Evolutionary conservation across 2,329 filamentous ascomycete species (phyloP), one percentile per base, ranked within the genome.

Genomic region (Ceratocystis alfenasii): DNA sequence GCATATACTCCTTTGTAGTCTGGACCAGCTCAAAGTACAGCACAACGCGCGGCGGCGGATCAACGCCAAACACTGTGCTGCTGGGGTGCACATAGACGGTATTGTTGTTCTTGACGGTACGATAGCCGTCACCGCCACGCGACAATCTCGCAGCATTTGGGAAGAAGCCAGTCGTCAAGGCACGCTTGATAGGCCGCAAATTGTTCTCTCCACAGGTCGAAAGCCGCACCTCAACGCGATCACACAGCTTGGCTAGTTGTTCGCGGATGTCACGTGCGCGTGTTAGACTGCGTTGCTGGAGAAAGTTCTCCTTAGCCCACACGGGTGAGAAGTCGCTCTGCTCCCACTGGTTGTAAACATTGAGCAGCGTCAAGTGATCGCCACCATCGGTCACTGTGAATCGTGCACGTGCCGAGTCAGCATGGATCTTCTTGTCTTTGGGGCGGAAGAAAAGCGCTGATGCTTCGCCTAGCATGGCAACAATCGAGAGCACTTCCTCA

Each of bases 351-450:
- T 94, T 93, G 86, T 87, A 99, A 71, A 99, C 87, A 72, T 96
- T 96, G 61, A 97, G 83, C 1, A 95, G 82, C 0, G 90, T 91
- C 4, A 94, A 74, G 71, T 96, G 89, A 73, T 99, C 94, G 53
- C 94, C 94, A 45, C 92, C 92, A 68, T 95, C 91, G 71, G 90
- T 90, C 73, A 93, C 80, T 0, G 90, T 95, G 76, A 97, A 97
- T 1, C 93, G 85, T 45, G 88, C 87, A 15, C 91, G 86, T 0
- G 94, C 94, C 68, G 88, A 90, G 74, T 99, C 93, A 12, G 94
- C 94, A 72, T 96, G 90, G 33, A 96, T 87, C 74, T 96, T 96
- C 79, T 97, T 96, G 77, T 99, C 92, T 74, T 96, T 96, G 22
- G 94, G 92, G 0, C 91, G 83, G 81, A 95, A 95, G 79, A 96